Evolutionary conservation across 2,329 filamentous ascomycete genomes (phyloP), one percentile per base, ranked within the genome.

Genomic region (Cercospora janseana): DNA sequence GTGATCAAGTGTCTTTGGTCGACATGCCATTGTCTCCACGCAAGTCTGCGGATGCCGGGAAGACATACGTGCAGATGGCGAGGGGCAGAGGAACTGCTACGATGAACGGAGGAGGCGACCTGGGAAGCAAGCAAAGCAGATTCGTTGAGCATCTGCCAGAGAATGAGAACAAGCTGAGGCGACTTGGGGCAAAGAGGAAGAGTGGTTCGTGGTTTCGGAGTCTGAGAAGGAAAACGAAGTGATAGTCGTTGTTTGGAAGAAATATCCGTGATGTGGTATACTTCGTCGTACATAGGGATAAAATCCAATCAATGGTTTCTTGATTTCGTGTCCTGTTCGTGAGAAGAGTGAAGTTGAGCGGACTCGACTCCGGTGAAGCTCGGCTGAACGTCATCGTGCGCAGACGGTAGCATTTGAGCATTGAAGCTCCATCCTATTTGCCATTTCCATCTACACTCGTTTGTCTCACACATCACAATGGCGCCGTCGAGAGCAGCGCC

Each of bases 401-500:
- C n/a, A 18, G 12, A 23, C 4, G 12, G 20, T 34, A 38, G 13
- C 28, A 15, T 26, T 13, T 12, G n/a, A 28, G 15, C 13, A 18
- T 41, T 26, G 35, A 23, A 42, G 18, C 27, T 49, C 26, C 7
- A 6, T 27, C 12, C 8, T 7, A 10, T 4, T 37, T n/a, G 12
- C 20, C 10, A 26, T 20, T 10, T 3, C 5, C 6, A 15, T 8
- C 23, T 4, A 27, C 10, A 20, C 35, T 15, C 27, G 15, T 8
- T 18, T 15, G 23, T 13, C 15, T 31, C 16, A 15, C 15, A 16
- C 9, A 5, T 4, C 15, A 35, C 28, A 27, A 64, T 64, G 61
- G 55, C 58, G 23, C 51, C 58, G 9, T 60, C 58, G 35, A 18
- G 60, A 56, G 54, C 60, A n/a, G 41, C 54, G n/a, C 35, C 37